Evolutionary conservation across 306 rosid genomes (phyloP).

Genomic region (Vigna trinervia): DNA sequence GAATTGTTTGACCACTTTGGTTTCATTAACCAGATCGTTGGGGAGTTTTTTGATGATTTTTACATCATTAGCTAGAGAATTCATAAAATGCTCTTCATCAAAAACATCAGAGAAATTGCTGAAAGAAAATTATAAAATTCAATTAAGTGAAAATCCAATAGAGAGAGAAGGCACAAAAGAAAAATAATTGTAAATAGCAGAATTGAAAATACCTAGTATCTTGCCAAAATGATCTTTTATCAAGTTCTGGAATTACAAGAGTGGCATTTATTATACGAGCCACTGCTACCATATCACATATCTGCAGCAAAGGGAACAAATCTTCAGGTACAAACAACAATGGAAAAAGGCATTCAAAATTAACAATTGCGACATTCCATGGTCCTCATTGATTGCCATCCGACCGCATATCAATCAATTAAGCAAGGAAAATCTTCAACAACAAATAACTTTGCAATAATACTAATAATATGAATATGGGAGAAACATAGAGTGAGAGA

Average conservation of each 20-base stretch:
- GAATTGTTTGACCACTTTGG: slow-evolving; percentile 74
- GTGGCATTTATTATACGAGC: slow-evolving; percentile 92
- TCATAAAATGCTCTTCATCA: slow-evolving; percentile 80
- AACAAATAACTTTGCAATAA: slow-evolving; percentile 6
- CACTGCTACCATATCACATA: slow-evolving; percentile 99
- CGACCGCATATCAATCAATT: slow-evolving; percentile 21
- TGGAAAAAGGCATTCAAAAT: slow-evolving; percentile 18
- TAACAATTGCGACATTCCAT: slow-evolving; percentile 11
- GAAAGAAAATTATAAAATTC: slow-evolving; percentile 47
- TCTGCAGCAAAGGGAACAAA: slow-evolving; percentile 62
- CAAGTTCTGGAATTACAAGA: slow-evolving; percentile 94
- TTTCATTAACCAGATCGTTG: slow-evolving; percentile 53
- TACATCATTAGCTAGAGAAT: slow-evolving; percentile 80
- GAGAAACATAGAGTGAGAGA: slow-evolving; percentile 29
- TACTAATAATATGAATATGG: slow-evolving; percentile 20
- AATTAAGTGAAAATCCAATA: slow-evolving; percentile 26
- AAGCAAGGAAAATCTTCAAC: slow-evolving; percentile 19
- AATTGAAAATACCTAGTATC: slow-evolving; percentile 72
- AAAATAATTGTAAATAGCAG: slow-evolving; percentile 4
- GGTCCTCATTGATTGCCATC: slow-evolving; percentile 28
- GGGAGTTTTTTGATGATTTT: slow-evolving; percentile 81
- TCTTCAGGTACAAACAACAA: slow-evolving; percentile 39
- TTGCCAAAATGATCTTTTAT: slow-evolving; percentile 91
- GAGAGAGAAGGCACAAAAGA: slow-evolving; percentile 26
- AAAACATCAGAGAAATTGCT: slow-evolving; percentile 96